These are phyloP conservation scores for Suillus americanus DNA, from an alignment of 768 basidiomycete genomes.

Conservation along the genomic window DNA sequence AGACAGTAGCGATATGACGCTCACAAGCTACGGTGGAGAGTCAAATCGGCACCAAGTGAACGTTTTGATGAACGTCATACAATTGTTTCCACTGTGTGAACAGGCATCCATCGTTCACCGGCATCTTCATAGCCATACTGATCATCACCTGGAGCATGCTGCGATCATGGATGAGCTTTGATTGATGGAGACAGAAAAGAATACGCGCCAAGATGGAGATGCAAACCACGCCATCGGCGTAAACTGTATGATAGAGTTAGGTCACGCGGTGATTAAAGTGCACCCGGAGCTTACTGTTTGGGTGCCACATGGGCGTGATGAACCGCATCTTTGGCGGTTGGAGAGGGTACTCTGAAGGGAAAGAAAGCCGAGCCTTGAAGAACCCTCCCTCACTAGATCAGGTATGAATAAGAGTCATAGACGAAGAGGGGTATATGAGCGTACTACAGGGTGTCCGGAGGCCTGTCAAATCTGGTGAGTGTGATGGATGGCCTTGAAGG, in stretches of 20 bases:
- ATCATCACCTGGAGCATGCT: conserved; percentile 96
- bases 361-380: conserved; percentile 86
- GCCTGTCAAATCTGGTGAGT: conserved; percentile 47
- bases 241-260: conserved; percentile 55
- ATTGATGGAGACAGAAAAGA: not conserved
- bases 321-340: conserved; percentile 96
- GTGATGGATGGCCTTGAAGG: conserved; percentile 13
- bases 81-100: conserved; percentile 96
- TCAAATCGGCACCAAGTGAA: not conserved
- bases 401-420: conserved; percentile 6
- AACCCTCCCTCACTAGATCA: conserved; percentile 85
- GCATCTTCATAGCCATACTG: conserved; percentile 97
- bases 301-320: conserved; percentile 95
- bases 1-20: conserved; percentile 93
- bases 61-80: conserved; percentile 42
- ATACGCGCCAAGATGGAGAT: conserved; percentile 82
- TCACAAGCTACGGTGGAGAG: conserved; percentile 65
- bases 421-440: conserved; percentile 20
- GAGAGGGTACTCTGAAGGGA: conserved; percentile 89
- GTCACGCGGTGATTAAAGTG: not conserved
- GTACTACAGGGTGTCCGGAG: conserved; percentile 91
- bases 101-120: conserved; percentile 95
- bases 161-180: conserved; percentile 9
- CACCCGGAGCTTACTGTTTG: conserved; percentile 71
- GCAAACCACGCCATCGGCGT: conserved; percentile 89